Percentiles rank a stretch among this genome's conserved stretches.
Conservation (phyloP, 2,329 filamentous ascomycete genomes). For the Ceratocystis harringtonii region DNA sequence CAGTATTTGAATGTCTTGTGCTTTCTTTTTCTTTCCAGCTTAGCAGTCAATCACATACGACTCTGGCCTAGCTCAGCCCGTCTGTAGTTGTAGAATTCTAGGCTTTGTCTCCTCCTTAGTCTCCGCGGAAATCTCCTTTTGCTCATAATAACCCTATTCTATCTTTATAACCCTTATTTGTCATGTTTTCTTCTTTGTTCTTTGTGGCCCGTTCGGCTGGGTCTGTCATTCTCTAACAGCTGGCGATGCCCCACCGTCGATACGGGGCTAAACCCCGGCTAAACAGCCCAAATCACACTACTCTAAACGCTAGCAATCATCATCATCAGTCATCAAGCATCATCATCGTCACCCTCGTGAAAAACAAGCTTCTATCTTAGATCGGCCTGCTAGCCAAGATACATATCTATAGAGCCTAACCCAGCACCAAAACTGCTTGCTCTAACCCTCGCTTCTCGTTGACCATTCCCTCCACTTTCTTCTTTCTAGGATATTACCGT, state of each 20-base stretch:
- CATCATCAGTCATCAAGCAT: not conserved
- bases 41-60: too few relatives aligned
- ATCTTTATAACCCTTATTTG: too few relatives aligned
- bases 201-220: not conserved
- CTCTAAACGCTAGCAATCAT: not conserved
- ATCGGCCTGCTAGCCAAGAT: too few relatives aligned
- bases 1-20: conserved; percentile 3
- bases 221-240: not conserved
- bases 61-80: too few relatives aligned
- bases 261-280: not conserved
- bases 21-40: not conserved
- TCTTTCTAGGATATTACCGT: not conserved
- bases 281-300: not conserved
- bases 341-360: not conserved
- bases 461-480: too few relatives aligned
- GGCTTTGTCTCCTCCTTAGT: too few relatives aligned
- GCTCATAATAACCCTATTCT: too few relatives aligned
- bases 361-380: not conserved
- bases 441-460: not conserved
- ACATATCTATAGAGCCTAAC: not conserved
- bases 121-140: too few relatives aligned
- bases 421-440: not conserved
- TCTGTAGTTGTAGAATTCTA: too few relatives aligned
- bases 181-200: not conserved
- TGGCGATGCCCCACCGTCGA: not conserved